Evolutionary conservation across 306 rosid genomes (phyloP).

Genomic region (Castanea mollissima): DNA sequence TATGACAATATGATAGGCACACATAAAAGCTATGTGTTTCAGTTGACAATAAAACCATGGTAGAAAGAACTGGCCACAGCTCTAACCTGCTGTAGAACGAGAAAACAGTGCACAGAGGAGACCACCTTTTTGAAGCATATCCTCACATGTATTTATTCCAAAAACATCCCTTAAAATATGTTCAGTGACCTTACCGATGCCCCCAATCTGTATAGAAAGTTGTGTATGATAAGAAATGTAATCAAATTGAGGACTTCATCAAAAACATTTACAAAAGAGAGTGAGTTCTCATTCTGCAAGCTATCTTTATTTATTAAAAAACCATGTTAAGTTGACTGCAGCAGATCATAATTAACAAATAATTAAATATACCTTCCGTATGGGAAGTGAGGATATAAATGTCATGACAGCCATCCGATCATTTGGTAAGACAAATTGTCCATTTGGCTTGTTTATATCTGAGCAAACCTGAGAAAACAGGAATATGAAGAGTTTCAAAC

Average conservation of each 20-base stretch:
- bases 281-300: background rate
- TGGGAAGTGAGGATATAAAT: conserved; percentile 90
- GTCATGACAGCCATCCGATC: conserved; percentile 72
- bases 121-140: conserved; percentile 72
- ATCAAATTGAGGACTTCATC: conserved; percentile 10
- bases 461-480: conserved; percentile 71
- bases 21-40: background rate
- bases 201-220: conserved; percentile 73
- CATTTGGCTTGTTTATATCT: conserved; percentile 97
- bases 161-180: conserved; percentile 72
- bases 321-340: background rate
- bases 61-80: conserved; percentile 11
- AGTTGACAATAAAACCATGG: background rate
- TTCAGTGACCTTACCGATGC: conserved; percentile 96
- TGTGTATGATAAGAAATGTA: background rate
- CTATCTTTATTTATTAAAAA: background rate
- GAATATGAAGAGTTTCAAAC: background rate
- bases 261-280: background rate
- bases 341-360: conserved; percentile 9
- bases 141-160: conserved; percentile 81
- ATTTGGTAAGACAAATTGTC: conserved; percentile 83
- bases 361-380: conserved; percentile 64
- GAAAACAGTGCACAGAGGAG: conserved; percentile 80
- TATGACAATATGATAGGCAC: background rate
- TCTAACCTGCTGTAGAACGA: conserved; percentile 73